A percentile compares a stretch with the other conserved stretches of the same genome.
phyloP scores from a whole-genome alignment of 2,329 filamentous ascomycete genomes.

The Bimuria novae-zelandiae region DNA sequence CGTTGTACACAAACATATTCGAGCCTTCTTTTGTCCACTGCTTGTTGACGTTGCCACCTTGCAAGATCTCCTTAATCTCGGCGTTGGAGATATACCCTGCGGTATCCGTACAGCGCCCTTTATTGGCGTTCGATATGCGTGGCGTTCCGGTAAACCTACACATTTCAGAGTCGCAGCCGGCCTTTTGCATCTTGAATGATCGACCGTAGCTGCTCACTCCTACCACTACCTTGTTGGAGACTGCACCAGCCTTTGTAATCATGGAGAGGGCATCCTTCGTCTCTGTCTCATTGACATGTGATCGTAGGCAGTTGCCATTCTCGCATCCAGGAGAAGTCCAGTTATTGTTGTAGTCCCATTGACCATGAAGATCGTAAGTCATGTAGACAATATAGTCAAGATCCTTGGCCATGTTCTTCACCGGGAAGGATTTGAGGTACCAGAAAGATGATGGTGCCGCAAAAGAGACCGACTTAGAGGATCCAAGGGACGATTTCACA shows the following conservation, averaged over 20 bases:
- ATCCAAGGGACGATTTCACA: too few relatives aligned
- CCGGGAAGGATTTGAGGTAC: constrained; percentile 35
- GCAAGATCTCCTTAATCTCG: not conserved
- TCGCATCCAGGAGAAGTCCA: constrained; percentile 32
- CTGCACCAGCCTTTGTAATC: constrained; percentile 44
- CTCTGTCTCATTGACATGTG: constrained; percentile 47
- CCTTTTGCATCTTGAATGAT: not conserved
- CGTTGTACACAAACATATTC: not conserved
- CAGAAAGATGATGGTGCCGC: constrained; percentile 36
- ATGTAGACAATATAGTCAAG: constrained; percentile 42
- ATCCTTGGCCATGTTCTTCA: constrained; percentile 22
- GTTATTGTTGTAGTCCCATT: constrained; percentile 48
- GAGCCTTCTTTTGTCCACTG: too few relatives aligned
- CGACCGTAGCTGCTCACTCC: constrained; percentile 39
- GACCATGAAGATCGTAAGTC: constrained; percentile 47
- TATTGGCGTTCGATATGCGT: not conserved
- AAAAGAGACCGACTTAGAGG: constrained; percentile 28
- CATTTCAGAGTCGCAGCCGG: not conserved
- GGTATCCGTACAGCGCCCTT: not conserved
- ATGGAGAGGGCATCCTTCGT: constrained; percentile 41
- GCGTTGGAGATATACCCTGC: not conserved
- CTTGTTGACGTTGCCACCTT: too few relatives aligned
- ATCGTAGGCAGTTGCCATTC: constrained; percentile 34
- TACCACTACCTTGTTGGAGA: constrained; percentile 36
- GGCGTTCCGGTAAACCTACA: not conserved